Evolutionary conservation across 495 filamentous ascomycete species (phyloP), one percentile per base, ranked within the genome.

Genomic region (Hypoxylon fuscum): DNA sequence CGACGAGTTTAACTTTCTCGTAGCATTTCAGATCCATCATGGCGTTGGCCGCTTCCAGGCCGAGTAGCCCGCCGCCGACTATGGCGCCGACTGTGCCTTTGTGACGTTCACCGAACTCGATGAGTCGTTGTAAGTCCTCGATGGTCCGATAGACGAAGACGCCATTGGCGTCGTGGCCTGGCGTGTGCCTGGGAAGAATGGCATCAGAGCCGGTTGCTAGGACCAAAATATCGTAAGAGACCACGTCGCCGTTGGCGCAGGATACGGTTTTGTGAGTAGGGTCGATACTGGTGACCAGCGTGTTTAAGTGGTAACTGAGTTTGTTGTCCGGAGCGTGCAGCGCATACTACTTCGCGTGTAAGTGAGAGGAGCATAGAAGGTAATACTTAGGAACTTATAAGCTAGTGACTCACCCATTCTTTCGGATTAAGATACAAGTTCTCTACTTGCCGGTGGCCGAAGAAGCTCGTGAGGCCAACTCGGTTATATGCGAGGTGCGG

Each of bases 61-160:
- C 94, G 0, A 98, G 78, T 22, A 98, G 68, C 1, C 94, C 94
- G 29, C 94, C 94, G n/a, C 94, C 94, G 10, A 98, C 92, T 1
- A 95, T 91, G 1, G 86, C 87, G 1, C 90, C 94, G 3, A 81
- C 83, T 14, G 84, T 81, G 21, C 90, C 92, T 59, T 86, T 90
- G 42, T 86, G 83, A 2, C 74, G 68, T 4, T 77, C 73, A 0
- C 91, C 84, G 65, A 90, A 97, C 2, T 82, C 76, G 31, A 98
- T 98, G 4, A 98, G 81, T 14, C 83, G 84, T 68, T 96, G 82
- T 6, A 98, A 76, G 70, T 98, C 94, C 1, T 87, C 85, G 51
- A 97, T 92, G 0, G 91, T 96, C 14, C 94, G 84, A 73, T 98
- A 97, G n/a, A 97, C 93, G 67, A 98, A 98, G 27, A 97, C 89